phyloP scores from a whole-genome alignment of 2,329 filamentous ascomycete species.

The Spiromastix sp. region DNA sequence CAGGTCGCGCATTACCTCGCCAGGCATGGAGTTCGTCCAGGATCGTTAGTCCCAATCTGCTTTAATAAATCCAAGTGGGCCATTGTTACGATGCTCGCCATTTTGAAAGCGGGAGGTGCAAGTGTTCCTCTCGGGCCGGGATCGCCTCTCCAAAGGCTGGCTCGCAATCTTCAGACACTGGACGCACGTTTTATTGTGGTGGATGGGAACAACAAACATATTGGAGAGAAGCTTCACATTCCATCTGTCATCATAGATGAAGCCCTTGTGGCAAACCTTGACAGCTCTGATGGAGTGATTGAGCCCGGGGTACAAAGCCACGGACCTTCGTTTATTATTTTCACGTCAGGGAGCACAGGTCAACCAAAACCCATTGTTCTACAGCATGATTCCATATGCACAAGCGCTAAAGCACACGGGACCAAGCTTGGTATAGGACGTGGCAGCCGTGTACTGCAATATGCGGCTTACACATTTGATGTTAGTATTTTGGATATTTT shows the following conservation, averaged over 20 bases:
- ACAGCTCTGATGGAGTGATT: not conserved
- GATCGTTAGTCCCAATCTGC: slow-evolving; percentile 11
- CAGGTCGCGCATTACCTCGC: slow-evolving; percentile 7
- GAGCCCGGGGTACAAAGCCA: slow-evolving; percentile 7
- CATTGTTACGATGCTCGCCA: slow-evolving; percentile 64
- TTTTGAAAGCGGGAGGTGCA: slow-evolving; percentile 63
- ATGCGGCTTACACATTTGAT: slow-evolving; percentile 76
- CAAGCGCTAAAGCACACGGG: slow-evolving; percentile 58
- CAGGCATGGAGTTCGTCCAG: slow-evolving; percentile 8
- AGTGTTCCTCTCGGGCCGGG: slow-evolving; percentile 67
- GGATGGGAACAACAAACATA: slow-evolving; percentile 23
- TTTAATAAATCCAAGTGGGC: slow-evolving; percentile 53
- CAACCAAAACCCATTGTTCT: slow-evolving; percentile 70
- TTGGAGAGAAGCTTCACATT: not conserved
- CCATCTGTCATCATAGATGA: not conserved
- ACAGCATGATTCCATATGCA: slow-evolving; percentile 63
- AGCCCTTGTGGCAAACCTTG: not conserved
- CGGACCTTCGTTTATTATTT: slow-evolving; percentile 64
- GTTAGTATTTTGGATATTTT: slow-evolving; percentile 86
- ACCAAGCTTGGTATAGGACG: slow-evolving; percentile 50
- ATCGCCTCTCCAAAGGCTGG: slow-evolving; percentile 5
- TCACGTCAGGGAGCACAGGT: slow-evolving; percentile 75
- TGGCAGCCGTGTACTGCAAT: slow-evolving; percentile 58
- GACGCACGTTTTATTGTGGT: slow-evolving; percentile 10
- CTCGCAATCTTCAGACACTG: not conserved